Conservation (phyloP, 1,139 yeast genomes). For the Debaryomyces singareniensis region DNA sequence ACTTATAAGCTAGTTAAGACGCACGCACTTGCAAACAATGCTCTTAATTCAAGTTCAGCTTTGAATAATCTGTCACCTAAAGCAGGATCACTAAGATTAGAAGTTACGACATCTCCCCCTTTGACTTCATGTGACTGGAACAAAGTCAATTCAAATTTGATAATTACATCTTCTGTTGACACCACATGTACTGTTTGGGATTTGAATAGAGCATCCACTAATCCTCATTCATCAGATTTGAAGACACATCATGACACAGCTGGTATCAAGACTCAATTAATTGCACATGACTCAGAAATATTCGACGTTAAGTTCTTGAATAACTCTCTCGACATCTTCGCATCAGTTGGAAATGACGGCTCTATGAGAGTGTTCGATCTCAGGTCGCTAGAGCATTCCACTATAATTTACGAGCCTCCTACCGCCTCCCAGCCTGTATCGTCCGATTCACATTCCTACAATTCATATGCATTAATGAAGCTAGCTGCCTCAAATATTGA, state of each 20-base stretch:
- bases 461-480: conserved; percentile 61
- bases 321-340: conserved; percentile 72
- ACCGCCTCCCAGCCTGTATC: conserved; percentile 12
- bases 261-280: conserved; percentile 85
- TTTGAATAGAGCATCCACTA: conserved; percentile 33
- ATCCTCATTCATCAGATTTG: conserved; percentile 7
- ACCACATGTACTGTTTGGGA: conserved; percentile 99
- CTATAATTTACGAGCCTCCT: conserved; percentile 76
- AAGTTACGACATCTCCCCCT: conserved; percentile 60
- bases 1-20: conserved; percentile 32
- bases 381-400: conserved; percentile 84
- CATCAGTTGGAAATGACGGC: conserved; percentile 95
- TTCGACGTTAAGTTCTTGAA: conserved; percentile 84
- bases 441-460: conserved; percentile 32
- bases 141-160: conserved; percentile 56
- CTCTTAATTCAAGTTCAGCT: conserved; percentile 13
- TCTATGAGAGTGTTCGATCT: conserved; percentile 88
- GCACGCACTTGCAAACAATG: conserved; percentile 36
- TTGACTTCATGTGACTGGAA: conserved; percentile 96
- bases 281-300: conserved; percentile 95
- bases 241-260: conserved; percentile 40
- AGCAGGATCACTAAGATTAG: conserved; percentile 6
- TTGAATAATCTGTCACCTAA: conserved; percentile 4
- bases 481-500: conserved; percentile 76
- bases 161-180: conserved; percentile 85